A percentile compares a stretch with the other conserved stretches of the same genome.
phyloP scores from a whole-genome alignment of 495 filamentous ascomycete genomes.

The Aspergillus carlsbadensis region DNA sequence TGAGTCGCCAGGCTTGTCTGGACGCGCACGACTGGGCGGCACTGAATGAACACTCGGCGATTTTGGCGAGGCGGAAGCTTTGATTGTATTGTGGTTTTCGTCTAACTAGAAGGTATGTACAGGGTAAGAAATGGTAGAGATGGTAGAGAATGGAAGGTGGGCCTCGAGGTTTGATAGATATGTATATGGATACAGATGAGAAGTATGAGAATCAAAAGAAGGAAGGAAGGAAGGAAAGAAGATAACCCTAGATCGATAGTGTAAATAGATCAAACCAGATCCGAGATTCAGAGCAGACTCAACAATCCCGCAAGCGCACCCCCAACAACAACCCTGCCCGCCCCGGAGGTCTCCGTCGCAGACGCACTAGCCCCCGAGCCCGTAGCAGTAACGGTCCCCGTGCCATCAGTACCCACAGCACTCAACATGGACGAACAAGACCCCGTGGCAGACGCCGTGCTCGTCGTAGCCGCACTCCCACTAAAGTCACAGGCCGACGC shows the following conservation, averaged over 20 bases:
- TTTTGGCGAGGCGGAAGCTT: slow-evolving; percentile 26
- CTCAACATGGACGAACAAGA: slow-evolving; percentile 54
- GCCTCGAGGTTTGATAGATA: too few relatives aligned
- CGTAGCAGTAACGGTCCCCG: slow-evolving; percentile 19
- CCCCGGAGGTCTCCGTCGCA: neutral
- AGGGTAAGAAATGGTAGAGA: too few relatives aligned
- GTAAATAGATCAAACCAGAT: neutral
- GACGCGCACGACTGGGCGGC: slow-evolving; percentile 57
- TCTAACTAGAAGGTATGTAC: too few relatives aligned
- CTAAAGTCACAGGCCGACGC: slow-evolving; percentile 73
- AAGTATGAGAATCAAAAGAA: too few relatives aligned
- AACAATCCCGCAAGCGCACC: neutral
- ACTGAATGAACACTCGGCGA: slow-evolving; percentile 29
- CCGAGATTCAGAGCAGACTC: too few relatives aligned
- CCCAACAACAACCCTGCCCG: neutral
- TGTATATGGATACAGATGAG: too few relatives aligned
- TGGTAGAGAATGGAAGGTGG: too few relatives aligned
- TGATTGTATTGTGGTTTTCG: too few relatives aligned
- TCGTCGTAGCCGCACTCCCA: slow-evolving; percentile 58
- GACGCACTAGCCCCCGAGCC: slow-evolving; percentile 24
- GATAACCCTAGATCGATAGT: too few relatives aligned
- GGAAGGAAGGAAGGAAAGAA: too few relatives aligned
- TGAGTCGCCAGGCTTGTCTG: slow-evolving; percentile 56
- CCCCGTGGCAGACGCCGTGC: slow-evolving; percentile 47
- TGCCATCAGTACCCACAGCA: slow-evolving; percentile 63